Evolutionary conservation across 108 stramenopile species (phyloP), one percentile per base, ranked within the genome.

Genomic region (Cyclostephanos tholiformis): DNA sequence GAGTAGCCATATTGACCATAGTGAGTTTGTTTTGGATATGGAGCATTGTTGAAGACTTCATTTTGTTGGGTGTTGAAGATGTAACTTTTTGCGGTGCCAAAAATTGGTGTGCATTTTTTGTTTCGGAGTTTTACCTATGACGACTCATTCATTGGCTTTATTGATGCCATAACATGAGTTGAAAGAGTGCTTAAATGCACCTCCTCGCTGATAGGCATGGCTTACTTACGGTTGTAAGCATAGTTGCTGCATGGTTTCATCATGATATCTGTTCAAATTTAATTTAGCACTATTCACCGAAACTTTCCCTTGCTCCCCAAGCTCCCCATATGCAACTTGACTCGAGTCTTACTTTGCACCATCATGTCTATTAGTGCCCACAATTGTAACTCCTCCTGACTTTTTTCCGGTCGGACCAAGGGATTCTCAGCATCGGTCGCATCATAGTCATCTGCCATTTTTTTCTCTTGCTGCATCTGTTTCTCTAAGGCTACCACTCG

Each of bases 341-440:
- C 85, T 11, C 83, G 65, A 14, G 93, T 91, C 51, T 94, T 94
- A 29, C 76, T 79, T 65, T 94, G 93, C 7, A 94, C 86, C 93
- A 94, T 94, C 87, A 94, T 87, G 74, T 94, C 93, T 14, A 94
- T 83, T 65, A 91, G 63, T 13, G 88, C 91, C 91, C 91, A 92
- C 27, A 92, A 72, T 63, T 92, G 91, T n/a, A 77, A 26, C 56
- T 88, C 88, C 63, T 85, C 80, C 20, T 49, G 56, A 76, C 72
- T 80, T 25, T 80, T 80, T 19, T 66, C n/a, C 53, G 41, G 30
- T 32, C 44, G 61, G 23, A 50, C 39, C 27, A 26, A 20, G 22
- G 55, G 16, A 53, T 41, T 65, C 25, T 17, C 67, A 65, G 64
- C 59, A 35, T 61, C 69, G 63, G 44, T 38, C 23, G 16, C 69